Evolutionary conservation across 2,329 filamentous ascomycete species (phyloP), one percentile per base, ranked within the genome.

Genomic region (Thielaviopsis euricoi): DNA sequence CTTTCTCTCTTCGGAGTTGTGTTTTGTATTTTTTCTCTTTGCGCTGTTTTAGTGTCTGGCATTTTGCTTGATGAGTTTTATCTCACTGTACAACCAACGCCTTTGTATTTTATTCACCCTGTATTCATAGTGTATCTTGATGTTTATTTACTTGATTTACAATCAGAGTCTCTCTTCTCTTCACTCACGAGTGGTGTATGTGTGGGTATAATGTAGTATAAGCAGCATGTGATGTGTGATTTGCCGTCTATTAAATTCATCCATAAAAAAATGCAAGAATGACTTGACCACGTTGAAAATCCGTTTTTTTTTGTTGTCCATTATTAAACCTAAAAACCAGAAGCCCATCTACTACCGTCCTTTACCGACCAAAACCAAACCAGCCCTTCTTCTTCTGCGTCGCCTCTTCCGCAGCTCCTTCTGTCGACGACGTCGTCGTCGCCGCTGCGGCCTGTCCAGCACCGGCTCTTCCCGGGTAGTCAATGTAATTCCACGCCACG

Each of bases 401-500:
- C 63, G 75, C 69, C 62, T 65, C 61, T 55, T 72, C 70, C 58
- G 72, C 65, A 60, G 67, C 69, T 49, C 65, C 59, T 50, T 66
- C 63, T 13, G 50, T 63, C 4, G 64, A 61, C 26, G 68, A 67
- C 29, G 65, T 60, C 33, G 63, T 62, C 23, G 64, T 62, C 7
- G 62, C 63, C 6, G 59, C 37, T 25, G 55, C 59, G 3, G 55
- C 40, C 6, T 56, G 48, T 9, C 65, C 63, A 23, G 61, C 62
- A 6, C 61, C 63, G 57, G 64, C 65, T 64, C 81, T 81, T 37
- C 82, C 83, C 0, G 90, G 89, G 67, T 98, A 98, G 53, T 89
- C 82, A 62, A 98, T 90, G 68, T 96, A 97, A 68, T 97, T 97
- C 87, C 89, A 98, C 10, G 93, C 93, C 7, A 95, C 85, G 67